Base-by-base conservation (phyloP, 768 basidiomycete genomes). In the Leucocoprinus sp. region DNA sequence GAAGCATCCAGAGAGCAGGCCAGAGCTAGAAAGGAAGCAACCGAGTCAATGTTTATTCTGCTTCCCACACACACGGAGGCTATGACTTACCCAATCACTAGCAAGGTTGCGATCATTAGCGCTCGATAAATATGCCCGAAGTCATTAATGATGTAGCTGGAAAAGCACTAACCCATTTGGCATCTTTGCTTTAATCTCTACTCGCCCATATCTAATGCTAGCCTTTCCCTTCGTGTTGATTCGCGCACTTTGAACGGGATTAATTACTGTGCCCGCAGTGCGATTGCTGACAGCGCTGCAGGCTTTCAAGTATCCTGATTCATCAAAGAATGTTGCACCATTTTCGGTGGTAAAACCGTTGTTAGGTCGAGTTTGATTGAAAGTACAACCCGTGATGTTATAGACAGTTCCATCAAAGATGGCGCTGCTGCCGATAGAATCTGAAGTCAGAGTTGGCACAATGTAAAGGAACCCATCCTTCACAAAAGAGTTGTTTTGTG, bases 1-100 rank as follows among this genome's bases (percentile, higher is more conserved):
- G 84, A 39, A 88, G 71, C 83, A 88, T 84, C 83, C 83, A 86
- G 38, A 86, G 72, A 0, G 82, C 82, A 14, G 84, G 84, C 84
- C 84, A 87, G 51, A 81, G 68, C 62, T 69, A 57, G 72, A 38
- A 61, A 36, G 15, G 35, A 37, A 38, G 37, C 9, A 39, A 23
- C 37, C 37, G n/a, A 49, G 43, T 22, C 18, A 26, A 31, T 43
- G 42, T 42, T 22, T 51, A 19, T 15, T 4, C 22, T 19, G 14
- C 23, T 37, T 26, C 33, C 31, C 41, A 27, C 42, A 43, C 27
- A 43, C 31, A n/a, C 31, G 18, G 19, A 29, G 3, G 35, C 12
- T 31, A 27, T 44, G 38, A 55, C 68, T 50, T 57, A 76, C 74
- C 77, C 76, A 79, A 54, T 79, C 77, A 36, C 77, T 77, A 39